Evolutionary conservation across 208 protist genomes (phyloP), one percentile per base, ranked within the genome.

Genomic region (Crithidia bombi): DNA sequence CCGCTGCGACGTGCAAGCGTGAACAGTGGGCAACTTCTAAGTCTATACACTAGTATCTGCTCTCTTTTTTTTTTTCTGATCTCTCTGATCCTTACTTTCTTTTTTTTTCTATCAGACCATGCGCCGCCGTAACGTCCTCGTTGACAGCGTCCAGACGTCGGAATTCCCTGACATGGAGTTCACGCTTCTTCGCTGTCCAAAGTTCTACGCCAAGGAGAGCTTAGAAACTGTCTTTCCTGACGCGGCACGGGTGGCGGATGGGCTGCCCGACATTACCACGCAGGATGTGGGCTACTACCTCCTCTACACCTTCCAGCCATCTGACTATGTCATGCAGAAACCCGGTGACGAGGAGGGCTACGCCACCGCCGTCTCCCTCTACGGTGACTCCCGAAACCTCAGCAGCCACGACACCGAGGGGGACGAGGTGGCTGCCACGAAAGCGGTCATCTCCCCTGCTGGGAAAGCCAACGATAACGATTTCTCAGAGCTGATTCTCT

Each of bases 241-340:
- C 4, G 73, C 64, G 1, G 44, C 43, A 39, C 57, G 30, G 3
- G 65, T 39, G 4, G 25, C 17, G 5, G 17, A 43, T 10, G 7
- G 7, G 28, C 6, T 57, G 35, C 33, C 46, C 9, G 25, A 17
- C 30, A 17, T 21, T 4, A 32, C 44, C 12, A 4, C 0, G 14
- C 19, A 26, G n/a, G 54, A 69, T 11, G 44, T 59, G 0, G 32
- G 25, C 23, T 66, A 70, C 33, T 87, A 78, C 55, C 44, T 76
- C 5, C 62, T 87, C 49, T 79, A 72, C 59, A 84, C 75, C 23
- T 87, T 87, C 38, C 82, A 87, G 64, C n/a, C 73, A 3, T 66
- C 65, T 17, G 52, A 70, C 50, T 78, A 75, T 44, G 44, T 51
- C 14, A 51, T 75, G 28, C 38, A 56, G 50, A 55, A 71, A 46